Conservation (phyloP, 1,284 basidiomycete species). For the Omphalotus olearius region DNA sequence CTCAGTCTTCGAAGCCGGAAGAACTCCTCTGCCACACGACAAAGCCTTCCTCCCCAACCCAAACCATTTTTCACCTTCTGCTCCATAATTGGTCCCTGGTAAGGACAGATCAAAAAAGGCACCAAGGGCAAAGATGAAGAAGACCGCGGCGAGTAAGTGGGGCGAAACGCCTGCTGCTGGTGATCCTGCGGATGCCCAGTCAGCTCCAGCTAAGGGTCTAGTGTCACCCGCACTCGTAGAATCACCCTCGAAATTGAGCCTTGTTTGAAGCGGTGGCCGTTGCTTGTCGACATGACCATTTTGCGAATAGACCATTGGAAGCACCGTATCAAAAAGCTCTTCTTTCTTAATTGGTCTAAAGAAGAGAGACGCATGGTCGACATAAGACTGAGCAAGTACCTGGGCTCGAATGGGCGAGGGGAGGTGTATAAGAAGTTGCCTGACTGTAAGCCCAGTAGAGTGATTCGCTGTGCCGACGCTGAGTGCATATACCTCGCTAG, state of each 20-base stretch:
- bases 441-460: not conserved
- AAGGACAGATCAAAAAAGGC: constrained; percentile 46
- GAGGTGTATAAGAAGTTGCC: constrained; percentile 17
- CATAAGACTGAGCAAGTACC: constrained; percentile 35
- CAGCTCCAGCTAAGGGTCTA: no score
- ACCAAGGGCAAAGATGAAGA: constrained; percentile 49
- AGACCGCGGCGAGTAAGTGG: constrained; percentile 43
- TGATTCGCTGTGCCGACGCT: not conserved
- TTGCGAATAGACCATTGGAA: constrained; percentile 1
- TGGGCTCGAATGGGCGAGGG: constrained; percentile 34
- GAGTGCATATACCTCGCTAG: constrained; percentile 10
- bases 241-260: no score
- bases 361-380: constrained; percentile 43
- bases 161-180: constrained; percentile 19
- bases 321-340: constrained; percentile 28
- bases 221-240: no score
- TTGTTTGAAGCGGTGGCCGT: not conserved
- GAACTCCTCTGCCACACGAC: constrained; percentile 48
- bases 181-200: no score
- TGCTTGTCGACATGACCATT: not conserved
- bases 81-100: constrained; percentile 2
- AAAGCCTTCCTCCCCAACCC: constrained; percentile 9
- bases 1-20: constrained; percentile 31
- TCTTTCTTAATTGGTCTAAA: constrained; percentile 41
- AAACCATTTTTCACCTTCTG: constrained; percentile 11